phyloP scores from a whole-genome alignment of 345 rosid species.

The Salix brachista region DNA sequence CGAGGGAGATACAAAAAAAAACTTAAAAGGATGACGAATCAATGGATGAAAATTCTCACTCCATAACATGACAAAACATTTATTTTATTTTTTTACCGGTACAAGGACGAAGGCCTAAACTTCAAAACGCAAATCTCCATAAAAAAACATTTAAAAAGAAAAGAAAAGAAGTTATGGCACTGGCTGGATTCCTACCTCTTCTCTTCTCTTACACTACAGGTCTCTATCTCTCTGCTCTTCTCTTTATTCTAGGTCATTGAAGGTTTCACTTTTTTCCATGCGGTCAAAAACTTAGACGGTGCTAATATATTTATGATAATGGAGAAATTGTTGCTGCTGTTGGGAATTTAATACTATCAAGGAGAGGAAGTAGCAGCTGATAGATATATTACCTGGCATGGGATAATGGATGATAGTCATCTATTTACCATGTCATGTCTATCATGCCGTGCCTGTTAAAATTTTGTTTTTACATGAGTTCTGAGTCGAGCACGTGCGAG shows the following conservation, averaged over 20 bases:
- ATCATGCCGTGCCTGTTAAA: neutral
- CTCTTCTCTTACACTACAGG: conserved; percentile 1
- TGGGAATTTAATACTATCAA: neutral
- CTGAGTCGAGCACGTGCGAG: neutral
- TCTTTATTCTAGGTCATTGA: conserved; percentile 18
- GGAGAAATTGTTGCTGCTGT: neutral
- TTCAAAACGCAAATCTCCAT: conserved; percentile 27
- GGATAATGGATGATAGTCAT: conserved; percentile 7
- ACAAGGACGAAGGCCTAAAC: conserved; percentile 14
- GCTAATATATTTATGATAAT: neutral
- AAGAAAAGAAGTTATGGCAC: neutral
- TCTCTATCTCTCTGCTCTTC: conserved; percentile 13
- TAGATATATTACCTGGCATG: neutral
- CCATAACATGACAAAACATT: conserved; percentile 29
- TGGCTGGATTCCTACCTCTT: neutral
- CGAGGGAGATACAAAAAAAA: neutral
- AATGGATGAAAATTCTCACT: conserved; percentile 51
- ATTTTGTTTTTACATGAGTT: neutral
- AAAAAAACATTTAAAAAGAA: neutral
- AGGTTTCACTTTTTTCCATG: conserved; percentile 27
- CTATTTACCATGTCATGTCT: conserved; percentile 2
- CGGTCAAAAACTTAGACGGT: conserved; percentile 25
- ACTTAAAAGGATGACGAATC: conserved; percentile 44
- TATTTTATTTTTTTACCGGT: neutral
- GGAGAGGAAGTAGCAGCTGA: neutral